Evolutionary conservation across 23 red algal species (phyloP), one percentile per base, ranked within the genome.

Genomic region (Porphyridium purpureum): DNA sequence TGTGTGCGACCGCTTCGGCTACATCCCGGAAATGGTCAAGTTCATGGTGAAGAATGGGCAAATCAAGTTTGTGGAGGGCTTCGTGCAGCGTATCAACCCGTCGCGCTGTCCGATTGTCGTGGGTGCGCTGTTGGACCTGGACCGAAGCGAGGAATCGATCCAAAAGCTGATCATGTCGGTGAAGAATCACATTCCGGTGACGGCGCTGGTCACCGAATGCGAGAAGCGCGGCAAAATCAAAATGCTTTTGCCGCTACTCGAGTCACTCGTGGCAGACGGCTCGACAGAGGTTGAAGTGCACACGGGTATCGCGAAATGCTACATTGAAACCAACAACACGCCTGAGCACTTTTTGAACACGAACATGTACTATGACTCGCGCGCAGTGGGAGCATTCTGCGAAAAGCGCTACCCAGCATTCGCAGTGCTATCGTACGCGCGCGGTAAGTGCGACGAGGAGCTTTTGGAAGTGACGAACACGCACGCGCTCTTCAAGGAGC

Each of bases 291-390:
- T 64, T 14, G 72, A 62, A 33, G 90, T 98, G 22, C 90, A 98
- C 47, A 79, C 90, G 44, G 90, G 76, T 48, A 58, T 98, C 21
- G 90, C 90, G 29, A 98, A 98, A 54, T 64, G 71, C 9, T 98
- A 98, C 49, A 74, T 98, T 0, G 90, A 98, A 42, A 67, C 69
- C 44, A 98, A 98, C 59, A 83, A 86, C 38, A 98, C 85, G 33
- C 80, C 90, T 14, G 80, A 98, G 52, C 90, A 98, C 56, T 98
- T 98, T 55, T 59, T 98, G 44, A 80, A 82, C 40, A 98, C 80
- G 7, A 98, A 98, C 64, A 53, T 71, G 5, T 98, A 84, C 38
- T 98, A 98, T 57, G 90, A 98, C 59, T 67, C 80, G 7, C 64
- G 73, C 7, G 34, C 28, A n/a, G 90, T 98, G 1, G 90, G 90